Conservation (phyloP, 2,329 filamentous ascomycete species). For the Magnaporthiopsis poae region DNA sequence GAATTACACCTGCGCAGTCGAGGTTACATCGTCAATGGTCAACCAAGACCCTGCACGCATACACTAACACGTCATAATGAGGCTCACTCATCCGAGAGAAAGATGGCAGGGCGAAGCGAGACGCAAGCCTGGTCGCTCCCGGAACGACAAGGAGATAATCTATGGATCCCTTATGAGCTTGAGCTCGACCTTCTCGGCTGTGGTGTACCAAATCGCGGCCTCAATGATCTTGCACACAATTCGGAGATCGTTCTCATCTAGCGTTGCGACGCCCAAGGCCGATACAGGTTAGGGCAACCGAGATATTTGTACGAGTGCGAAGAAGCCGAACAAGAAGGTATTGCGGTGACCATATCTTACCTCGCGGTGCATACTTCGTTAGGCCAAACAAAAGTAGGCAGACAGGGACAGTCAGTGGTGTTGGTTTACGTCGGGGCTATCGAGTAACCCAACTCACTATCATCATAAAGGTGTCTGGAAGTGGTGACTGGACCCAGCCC, state of each 20-base stretch:
- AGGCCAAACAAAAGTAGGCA: neutral
- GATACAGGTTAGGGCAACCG: no score
- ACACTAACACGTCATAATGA: no score
- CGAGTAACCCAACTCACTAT: conserved; percentile 27
- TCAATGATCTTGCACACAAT: conserved; percentile 60
- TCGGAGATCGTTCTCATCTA: conserved; percentile 55
- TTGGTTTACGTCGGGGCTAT: no score
- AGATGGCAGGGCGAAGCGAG: no score
- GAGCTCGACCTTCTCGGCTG: conserved; percentile 32
- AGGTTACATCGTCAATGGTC: no score
- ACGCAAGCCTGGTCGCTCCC: neutral
- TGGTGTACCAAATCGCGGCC: conserved; percentile 61
- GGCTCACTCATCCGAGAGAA: no score
- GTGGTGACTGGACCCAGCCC: conserved; percentile 55
- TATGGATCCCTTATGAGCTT: conserved; percentile 8
- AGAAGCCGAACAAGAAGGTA: neutral
- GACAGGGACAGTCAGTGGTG: neutral
- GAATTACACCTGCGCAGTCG: no score
- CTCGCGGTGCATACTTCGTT: conserved; percentile 57
- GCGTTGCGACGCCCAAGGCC: no score
- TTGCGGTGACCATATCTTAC: conserved; percentile 21
- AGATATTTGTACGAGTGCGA: neutral
- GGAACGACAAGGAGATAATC: neutral
- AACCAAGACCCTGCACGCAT: no score
- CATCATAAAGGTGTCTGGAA: conserved; percentile 69